These are phyloP conservation scores for Thuja plicata DNA, from an alignment of 83 land plant species.

Conservation along the genomic window DNA sequence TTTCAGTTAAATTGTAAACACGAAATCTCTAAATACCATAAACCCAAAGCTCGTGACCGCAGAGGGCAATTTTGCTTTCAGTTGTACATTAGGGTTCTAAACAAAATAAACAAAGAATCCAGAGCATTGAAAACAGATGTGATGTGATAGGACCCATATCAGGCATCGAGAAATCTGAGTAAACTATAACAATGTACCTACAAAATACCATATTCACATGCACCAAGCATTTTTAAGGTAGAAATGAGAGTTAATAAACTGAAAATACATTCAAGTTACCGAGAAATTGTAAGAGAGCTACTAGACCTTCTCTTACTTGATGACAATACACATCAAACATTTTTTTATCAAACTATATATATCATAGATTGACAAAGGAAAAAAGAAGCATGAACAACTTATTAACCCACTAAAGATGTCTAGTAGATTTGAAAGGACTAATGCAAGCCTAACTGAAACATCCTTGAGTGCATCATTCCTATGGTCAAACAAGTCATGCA, in stretches of 20 bases:
- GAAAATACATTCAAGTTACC: too few relatives aligned
- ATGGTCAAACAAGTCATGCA: not conserved
- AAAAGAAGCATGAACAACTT: too few relatives aligned
- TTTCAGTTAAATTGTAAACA: not conserved
- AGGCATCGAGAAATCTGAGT: not conserved
- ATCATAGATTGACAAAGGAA: too few relatives aligned
- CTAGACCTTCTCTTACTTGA: not conserved
- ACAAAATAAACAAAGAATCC: not conserved
- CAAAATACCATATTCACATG: not conserved
- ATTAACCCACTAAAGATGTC: too few relatives aligned
- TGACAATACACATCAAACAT: not conserved
- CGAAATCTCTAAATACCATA: too few relatives aligned
- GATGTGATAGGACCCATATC: not conserved
- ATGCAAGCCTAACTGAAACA: not conserved
- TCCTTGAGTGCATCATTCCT: not conserved
- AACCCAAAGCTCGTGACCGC: not conserved
- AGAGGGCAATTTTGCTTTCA: not conserved
- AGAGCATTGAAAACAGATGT: not conserved
- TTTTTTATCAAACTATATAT: not conserved
- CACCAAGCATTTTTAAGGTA: too few relatives aligned
- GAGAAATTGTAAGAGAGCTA: not conserved
- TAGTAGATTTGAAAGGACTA: not conserved
- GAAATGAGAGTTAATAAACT: too few relatives aligned
- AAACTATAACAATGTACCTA: not conserved
- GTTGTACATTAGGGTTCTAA: not conserved